Base-by-base conservation (phyloP, 306 rosid species). In the Spatholobus suberectus region DNA sequence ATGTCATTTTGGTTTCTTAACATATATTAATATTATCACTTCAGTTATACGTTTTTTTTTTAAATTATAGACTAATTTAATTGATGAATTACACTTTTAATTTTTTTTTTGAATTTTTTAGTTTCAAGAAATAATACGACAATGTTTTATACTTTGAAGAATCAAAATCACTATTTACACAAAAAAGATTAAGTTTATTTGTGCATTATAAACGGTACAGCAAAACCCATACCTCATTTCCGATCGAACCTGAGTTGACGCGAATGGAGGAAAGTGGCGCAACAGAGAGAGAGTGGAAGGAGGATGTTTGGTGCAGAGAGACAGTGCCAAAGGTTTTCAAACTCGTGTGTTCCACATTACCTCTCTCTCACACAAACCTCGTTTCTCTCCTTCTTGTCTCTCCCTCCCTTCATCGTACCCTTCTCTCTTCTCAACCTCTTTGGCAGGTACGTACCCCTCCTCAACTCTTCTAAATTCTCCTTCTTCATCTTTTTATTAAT, bases 401-500 rank as follows among this genome's bases (percentile, higher is more conserved):
- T 85, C 97, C 95, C 40, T 92, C 87, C 78, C 83, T 94, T 74
- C 58, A 87, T 74, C 92, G 90, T 0, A 87, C 90, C 78, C 90
- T 92, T 54, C 41, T 81, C 81, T 89, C 93, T 73, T 84, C 55
- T 81, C 83, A 85, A 21, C 84, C 91, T 73, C 86, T 90, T 34
- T 94, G 97, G 93, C 93, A 80, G 88, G 98, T 91, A 75, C 8
- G 37, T 3, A 7, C 13, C 29, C 12, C 2, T 21, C 44, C 40
- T 76, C 12, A 11, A 44, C 73, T 32, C n/a, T 74, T 27, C 17
- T n/a, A n/a, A n/a, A n/a, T n/a, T 32, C 32, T 0, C 72, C 41
- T 74, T 65, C 49, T 15, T 6, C 58, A 6, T 0, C 38, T 37
- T 12, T 24, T 26, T 2, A 20, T 8, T 44, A 7, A 5, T 29